These are phyloP conservation scores for Hygrophoropsis aurantiaca DNA, from an alignment of 768 basidiomycete species.

Conservation along the genomic window DNA sequence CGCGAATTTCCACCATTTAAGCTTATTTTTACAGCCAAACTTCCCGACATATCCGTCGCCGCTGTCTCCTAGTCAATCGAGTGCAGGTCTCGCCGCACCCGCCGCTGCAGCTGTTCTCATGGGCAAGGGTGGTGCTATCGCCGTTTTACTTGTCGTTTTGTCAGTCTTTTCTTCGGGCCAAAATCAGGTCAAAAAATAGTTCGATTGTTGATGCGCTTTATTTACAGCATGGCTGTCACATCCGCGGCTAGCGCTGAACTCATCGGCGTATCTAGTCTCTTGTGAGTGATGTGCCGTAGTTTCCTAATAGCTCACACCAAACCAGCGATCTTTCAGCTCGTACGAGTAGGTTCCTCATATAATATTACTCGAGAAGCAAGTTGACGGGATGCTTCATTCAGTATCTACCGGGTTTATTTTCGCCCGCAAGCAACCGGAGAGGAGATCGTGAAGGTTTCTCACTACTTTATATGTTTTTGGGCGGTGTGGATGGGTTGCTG, in stretches of 20 bases:
- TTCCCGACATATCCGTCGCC: conserved; percentile 55
- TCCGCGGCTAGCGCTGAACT: conserved; percentile 46
- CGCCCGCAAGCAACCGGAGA: conserved; percentile 34
- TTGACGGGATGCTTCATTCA: conserved; percentile 6
- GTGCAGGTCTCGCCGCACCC: conserved; percentile 46
- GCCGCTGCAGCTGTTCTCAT: conserved; percentile 47
- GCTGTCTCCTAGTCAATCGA: conserved; percentile 35
- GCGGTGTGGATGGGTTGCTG: conserved; percentile 45
- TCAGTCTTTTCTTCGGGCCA: conserved; percentile 6
- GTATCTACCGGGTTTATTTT: conserved; percentile 40
- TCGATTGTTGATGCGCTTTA: too few relatives aligned
- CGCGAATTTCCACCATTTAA: conserved; percentile 1
- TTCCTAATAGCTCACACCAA: conserved; percentile 2
- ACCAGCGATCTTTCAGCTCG: conserved; percentile 27
- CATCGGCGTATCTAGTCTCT: conserved; percentile 42
- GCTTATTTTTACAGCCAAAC: conserved; percentile 33
- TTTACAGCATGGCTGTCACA: conserved; percentile 45
- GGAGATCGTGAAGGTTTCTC: conserved; percentile 41
- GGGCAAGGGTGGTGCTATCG: conserved; percentile 44
- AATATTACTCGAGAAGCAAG: background rate
- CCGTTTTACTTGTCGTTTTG: conserved; percentile 45
- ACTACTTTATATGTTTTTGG: conserved; percentile 42
- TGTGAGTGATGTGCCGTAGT: conserved; percentile 30
- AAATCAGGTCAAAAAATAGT: background rate
- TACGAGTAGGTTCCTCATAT: conserved; percentile 40